Evolutionary conservation across 1,139 yeast species (phyloP).

Genomic region (Yamadazyma diospyri): DNA sequence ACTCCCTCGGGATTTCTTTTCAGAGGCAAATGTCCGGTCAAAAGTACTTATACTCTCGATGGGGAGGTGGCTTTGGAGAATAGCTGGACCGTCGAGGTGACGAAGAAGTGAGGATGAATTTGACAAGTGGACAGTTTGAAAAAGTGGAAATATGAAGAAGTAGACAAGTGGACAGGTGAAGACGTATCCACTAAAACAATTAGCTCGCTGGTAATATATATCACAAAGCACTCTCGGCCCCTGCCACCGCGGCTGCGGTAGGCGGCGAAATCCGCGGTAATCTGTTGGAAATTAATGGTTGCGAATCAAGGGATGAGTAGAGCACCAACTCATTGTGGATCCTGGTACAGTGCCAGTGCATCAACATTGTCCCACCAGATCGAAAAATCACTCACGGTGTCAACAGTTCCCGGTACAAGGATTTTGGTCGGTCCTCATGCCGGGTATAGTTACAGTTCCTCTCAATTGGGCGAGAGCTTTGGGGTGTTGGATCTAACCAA

Average conservation of each 20-base stretch:
- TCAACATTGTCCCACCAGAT: constrained; percentile 46
- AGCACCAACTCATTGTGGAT: constrained; percentile 10
- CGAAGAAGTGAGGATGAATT: constrained; percentile 17
- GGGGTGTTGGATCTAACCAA: constrained; percentile 60
- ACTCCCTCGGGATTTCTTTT: constrained; percentile 42
- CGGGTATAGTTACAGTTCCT: constrained; percentile 82
- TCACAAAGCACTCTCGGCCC: too few species aligned
- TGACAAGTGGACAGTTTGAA: too few species aligned
- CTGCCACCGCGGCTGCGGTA: too few species aligned
- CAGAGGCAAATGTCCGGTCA: constrained; percentile 35
- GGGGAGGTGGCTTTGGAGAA: constrained; percentile 26
- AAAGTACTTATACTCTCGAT: constrained; percentile 32
- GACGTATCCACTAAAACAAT: too few species aligned
- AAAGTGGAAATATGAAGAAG: background rate
- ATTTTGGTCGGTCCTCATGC: constrained; percentile 75
- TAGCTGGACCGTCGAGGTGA: constrained; percentile 37
- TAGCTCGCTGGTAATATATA: too few species aligned
- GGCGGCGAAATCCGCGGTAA: too few species aligned
- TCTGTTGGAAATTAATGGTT: too few species aligned
- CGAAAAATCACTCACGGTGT: constrained; percentile 39
- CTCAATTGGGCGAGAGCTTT: constrained; percentile 74
- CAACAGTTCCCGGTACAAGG: constrained; percentile 53
- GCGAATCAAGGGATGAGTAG: constrained; percentile 7
- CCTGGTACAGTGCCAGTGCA: constrained; percentile 65
- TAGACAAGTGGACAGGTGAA: too few species aligned